Conservation (phyloP, 352 stramenopile genomes). For the Phytophthora niederhauseri region DNA sequence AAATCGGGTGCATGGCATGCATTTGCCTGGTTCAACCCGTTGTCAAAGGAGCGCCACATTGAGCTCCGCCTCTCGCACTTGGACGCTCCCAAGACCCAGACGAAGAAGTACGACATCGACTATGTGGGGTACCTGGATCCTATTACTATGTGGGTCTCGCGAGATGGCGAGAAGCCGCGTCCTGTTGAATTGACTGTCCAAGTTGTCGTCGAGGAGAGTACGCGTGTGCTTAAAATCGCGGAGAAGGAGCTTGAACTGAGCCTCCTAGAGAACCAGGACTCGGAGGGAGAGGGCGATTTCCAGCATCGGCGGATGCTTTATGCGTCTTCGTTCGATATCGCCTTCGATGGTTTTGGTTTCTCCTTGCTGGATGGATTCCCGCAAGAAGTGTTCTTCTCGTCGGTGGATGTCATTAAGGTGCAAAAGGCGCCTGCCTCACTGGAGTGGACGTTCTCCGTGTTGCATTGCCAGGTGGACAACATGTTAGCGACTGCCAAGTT, state of each 20-base stretch:
- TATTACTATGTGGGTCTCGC: conserved; percentile 59
- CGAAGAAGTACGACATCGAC: conserved; percentile 85
- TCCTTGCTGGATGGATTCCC: conserved; percentile 79
- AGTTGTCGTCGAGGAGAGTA: conserved; percentile 81
- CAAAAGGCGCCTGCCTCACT: conserved; percentile 75
- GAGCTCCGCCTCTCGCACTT: conserved; percentile 66
- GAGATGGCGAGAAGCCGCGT: conserved; percentile 52
- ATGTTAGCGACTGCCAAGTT: conserved; percentile 86
- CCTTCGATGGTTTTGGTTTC: conserved; percentile 75
- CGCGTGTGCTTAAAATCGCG: conserved; percentile 80
- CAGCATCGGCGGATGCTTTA: conserved; percentile 83
- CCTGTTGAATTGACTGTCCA: conserved; percentile 73
- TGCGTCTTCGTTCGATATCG: conserved; percentile 83
- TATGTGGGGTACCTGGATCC: conserved; percentile 79
- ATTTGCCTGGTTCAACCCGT: conserved; percentile 86
- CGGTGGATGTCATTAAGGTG: conserved; percentile 75
- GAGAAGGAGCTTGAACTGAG: conserved; percentile 83
- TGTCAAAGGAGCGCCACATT: conserved; percentile 85
- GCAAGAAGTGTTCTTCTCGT: conserved; percentile 87
- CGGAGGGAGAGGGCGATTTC: conserved; percentile 71
- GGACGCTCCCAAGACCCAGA: conserved; percentile 59
- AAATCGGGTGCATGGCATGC: conserved; percentile 76
- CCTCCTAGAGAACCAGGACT: conserved; percentile 68
- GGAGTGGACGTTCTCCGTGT: conserved; percentile 77
- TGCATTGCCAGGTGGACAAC: conserved; percentile 87